Percentiles rank a stretch among this genome's conserved stretches.
Evolutionary conservation across 2,329 filamentous ascomycete species (phyloP).

Genomic region (Rosellinia necatrix): DNA sequence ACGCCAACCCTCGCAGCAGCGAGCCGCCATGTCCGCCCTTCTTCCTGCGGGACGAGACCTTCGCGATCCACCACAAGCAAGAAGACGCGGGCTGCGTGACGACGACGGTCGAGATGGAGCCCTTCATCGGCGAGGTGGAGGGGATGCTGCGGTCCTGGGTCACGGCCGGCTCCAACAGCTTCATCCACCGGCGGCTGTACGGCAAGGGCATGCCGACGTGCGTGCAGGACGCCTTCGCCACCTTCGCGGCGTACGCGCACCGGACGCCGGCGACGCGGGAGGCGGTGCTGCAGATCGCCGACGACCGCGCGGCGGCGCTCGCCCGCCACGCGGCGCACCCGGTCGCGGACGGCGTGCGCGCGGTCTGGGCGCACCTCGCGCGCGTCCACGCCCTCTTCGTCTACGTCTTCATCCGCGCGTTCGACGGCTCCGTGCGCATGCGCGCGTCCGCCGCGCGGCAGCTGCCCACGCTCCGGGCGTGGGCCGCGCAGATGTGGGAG

Average conservation of each 20-base stretch:
- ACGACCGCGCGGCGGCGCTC: slow-evolving; percentile 16
- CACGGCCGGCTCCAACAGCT: slow-evolving; percentile 6
- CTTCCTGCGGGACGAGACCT: slow-evolving; percentile 16
- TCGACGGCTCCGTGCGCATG: slow-evolving; percentile 16
- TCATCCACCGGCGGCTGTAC: slow-evolving; percentile 19
- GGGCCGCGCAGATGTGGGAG: slow-evolving; percentile 15
- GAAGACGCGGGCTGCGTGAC: slow-evolving; percentile 1
- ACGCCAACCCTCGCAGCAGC: neutral
- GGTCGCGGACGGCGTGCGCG: slow-evolving; percentile 5
- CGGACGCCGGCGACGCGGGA: slow-evolving; percentile 20
- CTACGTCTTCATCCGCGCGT: slow-evolving; percentile 15
- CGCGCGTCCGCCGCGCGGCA: slow-evolving; percentile 12
- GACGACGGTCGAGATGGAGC: slow-evolving; percentile 12
- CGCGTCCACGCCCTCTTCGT: slow-evolving; percentile 16
- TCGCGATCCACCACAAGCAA: slow-evolving; percentile 6
- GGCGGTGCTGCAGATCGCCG: slow-evolving; percentile 15
- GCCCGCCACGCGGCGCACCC: neutral
- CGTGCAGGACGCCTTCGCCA: slow-evolving; percentile 23
- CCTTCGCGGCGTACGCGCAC: slow-evolving; percentile 11
- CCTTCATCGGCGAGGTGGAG: slow-evolving; percentile 16
- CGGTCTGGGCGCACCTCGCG: slow-evolving; percentile 14
- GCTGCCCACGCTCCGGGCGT: slow-evolving; percentile 7
- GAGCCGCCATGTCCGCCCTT: neutral
- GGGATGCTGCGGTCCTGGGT: slow-evolving; percentile 20
- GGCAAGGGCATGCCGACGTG: slow-evolving; percentile 21